Percentiles rank a stretch among this genome's conserved stretches.
These are phyloP conservation scores for Ramalina peruviana DNA, from an alignment of 495 filamentous ascomycete genomes.

Conservation along the genomic window DNA sequence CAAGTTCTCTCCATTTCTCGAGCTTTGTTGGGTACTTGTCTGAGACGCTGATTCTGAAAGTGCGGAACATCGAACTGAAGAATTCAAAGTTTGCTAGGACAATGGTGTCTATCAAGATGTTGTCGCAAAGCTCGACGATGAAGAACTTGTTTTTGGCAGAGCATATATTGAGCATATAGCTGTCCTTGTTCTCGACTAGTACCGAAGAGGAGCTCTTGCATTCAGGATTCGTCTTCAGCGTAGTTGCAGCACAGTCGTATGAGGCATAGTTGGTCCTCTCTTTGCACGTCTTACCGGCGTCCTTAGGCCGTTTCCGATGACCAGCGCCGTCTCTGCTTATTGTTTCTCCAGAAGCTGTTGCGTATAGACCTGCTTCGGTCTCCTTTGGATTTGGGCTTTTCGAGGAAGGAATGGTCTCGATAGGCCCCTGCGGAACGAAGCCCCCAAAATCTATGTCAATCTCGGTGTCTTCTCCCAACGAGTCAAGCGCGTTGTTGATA, in stretches of 20 bases:
- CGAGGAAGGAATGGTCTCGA: conserved; percentile 18
- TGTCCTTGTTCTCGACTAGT: conserved; percentile 92
- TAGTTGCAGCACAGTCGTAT: conserved; percentile 87
- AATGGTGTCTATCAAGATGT: conserved; percentile 89
- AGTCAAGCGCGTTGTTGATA: conserved; percentile 53
- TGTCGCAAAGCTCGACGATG: conserved; percentile 78
- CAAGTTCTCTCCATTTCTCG: conserved; percentile 83
- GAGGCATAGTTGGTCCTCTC: conserved; percentile 95
- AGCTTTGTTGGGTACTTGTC: conserved; percentile 86
- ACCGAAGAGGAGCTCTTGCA: conserved; percentile 76
- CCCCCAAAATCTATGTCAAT: conserved; percentile 82
- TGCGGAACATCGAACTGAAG: conserved; percentile 91
- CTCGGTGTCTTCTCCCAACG: conserved; percentile 76
- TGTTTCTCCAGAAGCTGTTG: conserved; percentile 19
- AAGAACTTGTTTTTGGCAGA: conserved; percentile 79
- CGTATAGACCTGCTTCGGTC: conserved; percentile 14
- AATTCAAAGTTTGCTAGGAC: conserved; percentile 97
- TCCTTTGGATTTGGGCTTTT: conserved; percentile 20
- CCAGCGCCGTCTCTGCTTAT: conserved; percentile 29
- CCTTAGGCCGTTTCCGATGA: conserved; percentile 50
- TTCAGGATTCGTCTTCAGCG: conserved; percentile 76
- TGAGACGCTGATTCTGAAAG: conserved; percentile 76
- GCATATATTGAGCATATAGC: conserved; percentile 94
- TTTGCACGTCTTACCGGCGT: conserved; percentile 88
- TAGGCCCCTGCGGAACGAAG: conserved; percentile 34